phyloP scores from a whole-genome alignment of 2,329 filamentous ascomycete species.

The Aspergillus chevalieri region DNA sequence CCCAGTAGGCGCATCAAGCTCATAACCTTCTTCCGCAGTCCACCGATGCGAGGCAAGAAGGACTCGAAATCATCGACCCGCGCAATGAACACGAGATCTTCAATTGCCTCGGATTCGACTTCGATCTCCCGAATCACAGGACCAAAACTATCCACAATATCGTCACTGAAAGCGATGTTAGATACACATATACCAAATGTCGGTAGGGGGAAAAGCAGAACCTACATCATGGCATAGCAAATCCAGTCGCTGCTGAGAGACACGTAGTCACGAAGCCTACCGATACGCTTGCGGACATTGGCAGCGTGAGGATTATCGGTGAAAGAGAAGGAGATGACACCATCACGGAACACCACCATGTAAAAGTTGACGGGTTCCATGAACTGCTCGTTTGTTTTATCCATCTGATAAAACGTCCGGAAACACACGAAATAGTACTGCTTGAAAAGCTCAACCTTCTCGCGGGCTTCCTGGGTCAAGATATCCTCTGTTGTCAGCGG shows the following conservation, averaged over 20 bases:
- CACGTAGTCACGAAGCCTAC: slow-evolving; percentile 88
- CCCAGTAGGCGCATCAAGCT: slow-evolving; percentile 85
- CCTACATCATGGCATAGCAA: slow-evolving; percentile 93
- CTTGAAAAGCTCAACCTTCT: slow-evolving; percentile 96
- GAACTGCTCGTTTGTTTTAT: slow-evolving; percentile 72
- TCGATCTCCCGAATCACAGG: slow-evolving; percentile 85
- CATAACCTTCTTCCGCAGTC: slow-evolving; percentile 90
- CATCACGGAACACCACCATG: slow-evolving; percentile 92
- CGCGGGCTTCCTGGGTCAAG: slow-evolving; percentile 85
- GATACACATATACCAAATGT: not conserved
- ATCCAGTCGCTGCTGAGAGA: slow-evolving; percentile 96
- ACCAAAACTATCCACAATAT: slow-evolving; percentile 94
- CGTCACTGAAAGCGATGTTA: slow-evolving; percentile 56
- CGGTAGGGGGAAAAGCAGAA: slow-evolving; percentile 8
- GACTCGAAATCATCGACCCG: slow-evolving; percentile 81
- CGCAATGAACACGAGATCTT: slow-evolving; percentile 91
- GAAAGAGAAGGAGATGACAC: slow-evolving; percentile 91
- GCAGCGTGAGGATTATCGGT: slow-evolving; percentile 77
- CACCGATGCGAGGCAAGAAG: slow-evolving; percentile 82
- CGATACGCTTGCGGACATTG: slow-evolving; percentile 86
- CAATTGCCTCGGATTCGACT: slow-evolving; percentile 81
- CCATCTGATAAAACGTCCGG: slow-evolving; percentile 81
- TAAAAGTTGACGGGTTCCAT: slow-evolving; percentile 95
- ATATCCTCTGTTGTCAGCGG: slow-evolving; percentile 96
- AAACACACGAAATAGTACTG: slow-evolving; percentile 99